Evolutionary conservation across 192 early-diverging fungal genomes (phyloP).

Genomic region (Coemansia sp.): DNA sequence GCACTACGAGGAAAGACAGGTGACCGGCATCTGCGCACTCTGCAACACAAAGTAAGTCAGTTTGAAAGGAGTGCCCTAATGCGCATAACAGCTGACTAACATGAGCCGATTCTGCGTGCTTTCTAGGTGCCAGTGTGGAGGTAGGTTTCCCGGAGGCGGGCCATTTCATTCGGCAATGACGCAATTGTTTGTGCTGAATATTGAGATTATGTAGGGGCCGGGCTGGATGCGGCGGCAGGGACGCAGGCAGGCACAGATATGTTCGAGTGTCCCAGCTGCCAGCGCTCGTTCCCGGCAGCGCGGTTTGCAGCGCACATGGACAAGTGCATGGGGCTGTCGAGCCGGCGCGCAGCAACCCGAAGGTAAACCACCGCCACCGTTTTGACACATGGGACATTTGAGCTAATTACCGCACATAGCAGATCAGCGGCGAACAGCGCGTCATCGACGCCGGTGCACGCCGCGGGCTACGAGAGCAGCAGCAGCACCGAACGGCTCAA

Average conservation of each 20-base stretch:
- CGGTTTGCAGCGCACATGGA: slow-evolving; percentile 90
- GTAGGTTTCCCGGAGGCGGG: slow-evolving; percentile 22
- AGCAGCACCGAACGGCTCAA: slow-evolving; percentile 36
- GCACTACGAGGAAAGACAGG: slow-evolving; percentile 65
- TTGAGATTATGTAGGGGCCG: neutral
- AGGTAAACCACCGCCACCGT: slow-evolving; percentile 22
- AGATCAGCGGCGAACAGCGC: slow-evolving; percentile 33
- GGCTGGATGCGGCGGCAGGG: slow-evolving; percentile 6
- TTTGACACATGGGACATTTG: too few relatives aligned
- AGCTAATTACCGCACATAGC: slow-evolving; percentile 3
- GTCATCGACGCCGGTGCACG: slow-evolving; percentile 39
- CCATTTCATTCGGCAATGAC: neutral
- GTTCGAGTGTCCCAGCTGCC: slow-evolving; percentile 81
- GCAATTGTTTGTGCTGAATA: too few relatives aligned
- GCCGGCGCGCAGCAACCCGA: slow-evolving; percentile 50
- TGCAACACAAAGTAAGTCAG: slow-evolving; percentile 71
- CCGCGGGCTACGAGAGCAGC: slow-evolving; percentile 44
- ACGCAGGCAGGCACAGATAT: slow-evolving; percentile 49
- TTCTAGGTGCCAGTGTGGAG: slow-evolving; percentile 55
- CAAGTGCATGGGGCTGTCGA: slow-evolving; percentile 82
- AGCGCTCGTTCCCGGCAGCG: slow-evolving; percentile 71
- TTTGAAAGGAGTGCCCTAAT: neutral
- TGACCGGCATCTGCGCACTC: slow-evolving; percentile 63
- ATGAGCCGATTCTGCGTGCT: neutral
- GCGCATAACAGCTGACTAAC: neutral